Base-by-base conservation (phyloP, 2,329 filamentous ascomycete species). In the Neoscytalidium dimidiatum region DNA sequence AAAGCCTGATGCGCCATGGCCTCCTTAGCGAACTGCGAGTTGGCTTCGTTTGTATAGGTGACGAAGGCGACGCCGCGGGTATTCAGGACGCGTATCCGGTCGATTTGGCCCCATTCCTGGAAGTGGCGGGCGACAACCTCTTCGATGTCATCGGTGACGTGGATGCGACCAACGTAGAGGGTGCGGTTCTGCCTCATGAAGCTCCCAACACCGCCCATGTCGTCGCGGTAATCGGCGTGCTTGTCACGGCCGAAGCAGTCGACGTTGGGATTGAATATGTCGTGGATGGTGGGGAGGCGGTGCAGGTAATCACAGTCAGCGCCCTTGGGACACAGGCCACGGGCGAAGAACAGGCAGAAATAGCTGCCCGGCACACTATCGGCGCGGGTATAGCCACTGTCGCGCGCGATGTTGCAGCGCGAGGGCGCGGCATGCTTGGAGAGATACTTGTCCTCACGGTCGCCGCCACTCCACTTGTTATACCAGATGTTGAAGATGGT, bases 381-480 rank as follows among this genome's bases (percentile, higher is more conserved):
- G n/a, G 81, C 82, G 68, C 78, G 76, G 2, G 82, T 84, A 72
- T 82, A 84, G 13, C 82, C 82, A 62, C 72, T 77, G 71, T 84
- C 95, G 67, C 85, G 87, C 1, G 89, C 89, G 67, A 99, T 83
- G 74, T 94, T 95, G 83, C 95, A 98, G 64, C 96, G 91, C 2
- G 90, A 90, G 69, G 90, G 89, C 3, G 95, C 94, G 14, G 89
- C 86, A 23, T 89, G 91, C 74, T 97, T 90, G 38, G 90, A 92
- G 3, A 93, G 85, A 73, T 94, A 93, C 71, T 94, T 92, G 81
- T 96, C 93, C 75, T 98, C 94, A 67, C 93, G 88, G 79, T 99
- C 95, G 73, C 95, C 95, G 69, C 95, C 95, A 0, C 90, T 91
- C 94, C 94, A 98, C 80, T 97, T 98, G 82, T 97, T 97, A 81